Conservation (phyloP, 108 stramenopile genomes). For the Aurantiochytrium sp. region DNA sequence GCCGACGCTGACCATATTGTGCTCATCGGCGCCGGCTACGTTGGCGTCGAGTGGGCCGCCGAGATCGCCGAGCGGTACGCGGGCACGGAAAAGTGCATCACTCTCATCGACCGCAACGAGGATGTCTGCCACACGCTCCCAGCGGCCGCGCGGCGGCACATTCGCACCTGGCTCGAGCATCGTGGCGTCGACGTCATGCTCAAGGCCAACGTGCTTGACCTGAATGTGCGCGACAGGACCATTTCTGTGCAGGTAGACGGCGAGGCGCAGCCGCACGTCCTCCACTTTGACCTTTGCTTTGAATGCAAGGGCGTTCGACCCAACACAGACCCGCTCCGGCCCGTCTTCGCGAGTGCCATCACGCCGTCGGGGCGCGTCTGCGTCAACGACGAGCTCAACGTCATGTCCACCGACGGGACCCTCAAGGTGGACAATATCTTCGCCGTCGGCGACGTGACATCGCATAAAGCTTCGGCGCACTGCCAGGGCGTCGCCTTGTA, state of each 20-base stretch:
- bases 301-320: slow-evolving; percentile 3
- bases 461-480: background rate
- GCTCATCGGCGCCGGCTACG: background rate
- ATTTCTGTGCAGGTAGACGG: background rate
- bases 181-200: background rate
- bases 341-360: background rate
- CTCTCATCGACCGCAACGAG: background rate
- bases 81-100: background rate
- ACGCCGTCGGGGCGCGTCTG: background rate
- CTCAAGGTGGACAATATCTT: background rate
- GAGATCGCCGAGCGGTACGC: slow-evolving; percentile 15
- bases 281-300: background rate
- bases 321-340: background rate
- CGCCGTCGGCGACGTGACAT: background rate
- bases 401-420: background rate
- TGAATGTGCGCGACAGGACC: background rate
- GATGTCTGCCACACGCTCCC: background rate
- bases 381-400: slow-evolving; percentile 5
- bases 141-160: background rate
- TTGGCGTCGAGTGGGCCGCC: background rate
- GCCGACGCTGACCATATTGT: background rate
- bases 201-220: background rate
- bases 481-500: background rate
- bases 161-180: background rate
- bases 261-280: background rate